phyloP scores from a whole-genome alignment of 1,284 basidiomycete genomes.

The Melampsora americana region DNA sequence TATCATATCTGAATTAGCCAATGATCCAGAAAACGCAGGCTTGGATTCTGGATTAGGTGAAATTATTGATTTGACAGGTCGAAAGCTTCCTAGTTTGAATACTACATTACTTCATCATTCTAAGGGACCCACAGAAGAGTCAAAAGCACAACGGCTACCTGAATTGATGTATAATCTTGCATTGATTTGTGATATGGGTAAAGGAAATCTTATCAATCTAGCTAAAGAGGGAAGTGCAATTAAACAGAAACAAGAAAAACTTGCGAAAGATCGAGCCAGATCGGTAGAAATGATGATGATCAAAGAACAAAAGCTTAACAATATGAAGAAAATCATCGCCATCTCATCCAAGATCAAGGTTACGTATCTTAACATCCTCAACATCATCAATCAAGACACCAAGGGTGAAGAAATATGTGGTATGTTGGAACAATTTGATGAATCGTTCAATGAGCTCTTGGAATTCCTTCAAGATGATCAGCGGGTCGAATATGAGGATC shows the following conservation, averaged over 20 bases:
- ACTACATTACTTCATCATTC: constrained; percentile 68
- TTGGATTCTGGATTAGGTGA: constrained; percentile 66
- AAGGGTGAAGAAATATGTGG: constrained; percentile 58
- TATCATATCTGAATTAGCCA: constrained; percentile 76
- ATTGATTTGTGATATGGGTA: constrained; percentile 76
- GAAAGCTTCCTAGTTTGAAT: constrained; percentile 72
- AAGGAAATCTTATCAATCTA: constrained; percentile 76
- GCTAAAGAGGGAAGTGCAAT: constrained; percentile 82
- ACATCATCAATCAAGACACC: constrained; percentile 28
- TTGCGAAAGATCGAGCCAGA: constrained; percentile 68
- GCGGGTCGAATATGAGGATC: constrained; percentile 19
- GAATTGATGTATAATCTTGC: constrained; percentile 93
- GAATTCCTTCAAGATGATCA: constrained; percentile 74
- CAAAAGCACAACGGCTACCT: constrained; percentile 61
- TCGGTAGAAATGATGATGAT: constrained; percentile 64
- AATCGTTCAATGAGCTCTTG: constrained; percentile 67
- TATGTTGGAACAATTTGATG: constrained; percentile 69
- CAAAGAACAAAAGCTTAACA: constrained; percentile 48
- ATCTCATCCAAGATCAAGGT: constrained; percentile 22
- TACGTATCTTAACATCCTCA: constrained; percentile 24
- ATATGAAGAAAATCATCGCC: constrained; percentile 45
- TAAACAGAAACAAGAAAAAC: constrained; percentile 71
- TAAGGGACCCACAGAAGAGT: constrained; percentile 31
- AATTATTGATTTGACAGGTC: constrained; percentile 90
- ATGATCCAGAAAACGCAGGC: constrained; percentile 48